Base-by-base conservation (phyloP, 352 stramenopile genomes). In the Globisporangium middletonii region DNA sequence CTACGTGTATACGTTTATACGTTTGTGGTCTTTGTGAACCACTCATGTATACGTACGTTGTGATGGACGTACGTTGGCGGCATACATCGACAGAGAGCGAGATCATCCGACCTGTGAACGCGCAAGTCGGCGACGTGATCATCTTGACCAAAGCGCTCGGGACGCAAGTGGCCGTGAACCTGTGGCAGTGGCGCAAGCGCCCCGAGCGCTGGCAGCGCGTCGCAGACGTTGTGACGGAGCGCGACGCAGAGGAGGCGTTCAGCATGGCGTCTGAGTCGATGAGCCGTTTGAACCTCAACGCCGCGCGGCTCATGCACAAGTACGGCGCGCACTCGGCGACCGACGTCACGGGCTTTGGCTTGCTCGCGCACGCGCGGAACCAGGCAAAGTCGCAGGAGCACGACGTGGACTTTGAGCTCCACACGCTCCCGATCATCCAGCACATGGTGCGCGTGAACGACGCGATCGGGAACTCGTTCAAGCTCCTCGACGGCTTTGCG, bases 331-430 rank as follows among this genome's bases (percentile, higher is more conserved):
- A 96, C 68, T 96, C 91, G 33, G 90, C 85, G n/a, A 98, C 95
- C 23, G 95, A 98, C 69, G 92, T 98, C 42, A 98, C 95, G 57
- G 95, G 95, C 59, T 98, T 98, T 76, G 95, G 95, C 23, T 86
- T 98, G 42, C 70, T 98, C 19, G 92, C 92, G 38, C 95, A 98
- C 73, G 88, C 93, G 27, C 73, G 77, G 43, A 98, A 98, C 73
- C 81, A 98, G 56, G 88, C 93, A 57, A 89, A 97, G 66, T 97
- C 95, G 56, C 94, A 98, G 75, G 71, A 72, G 11, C 69, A 50
- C 5, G 68, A 78, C n/a, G 92, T 98, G 28, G 82, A 90, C 43
- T 95, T 98, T 50, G 85, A 97, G 69, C 76, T 98, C 49, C 86
- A 98, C 69, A 97, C 89, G 15, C 74, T 98, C 26, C 95, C 95